phyloP scores from a whole-genome alignment of 495 filamentous ascomycete species.

The Penicilliopsis zonata region DNA sequence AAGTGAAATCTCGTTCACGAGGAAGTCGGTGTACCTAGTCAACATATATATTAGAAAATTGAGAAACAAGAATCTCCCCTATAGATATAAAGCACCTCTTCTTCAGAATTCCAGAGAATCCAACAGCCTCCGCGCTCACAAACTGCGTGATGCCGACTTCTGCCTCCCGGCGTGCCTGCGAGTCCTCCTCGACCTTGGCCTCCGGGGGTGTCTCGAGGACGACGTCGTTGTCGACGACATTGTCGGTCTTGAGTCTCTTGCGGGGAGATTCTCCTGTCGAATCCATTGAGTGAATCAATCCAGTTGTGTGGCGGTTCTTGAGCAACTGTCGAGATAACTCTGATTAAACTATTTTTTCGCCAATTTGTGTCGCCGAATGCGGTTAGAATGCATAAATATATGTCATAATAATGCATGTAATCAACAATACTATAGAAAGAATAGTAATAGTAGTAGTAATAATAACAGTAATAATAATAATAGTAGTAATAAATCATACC shows the following conservation, averaged over 20 bases:
- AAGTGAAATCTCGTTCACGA: slow-evolving; percentile 82
- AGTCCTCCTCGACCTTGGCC: slow-evolving; percentile 9
- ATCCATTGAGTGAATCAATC: too few species aligned
- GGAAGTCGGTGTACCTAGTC: slow-evolving; percentile 81
- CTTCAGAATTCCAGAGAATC: slow-evolving; percentile 46
- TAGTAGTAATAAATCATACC: too few species aligned
- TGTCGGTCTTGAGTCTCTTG: slow-evolving; percentile 22
- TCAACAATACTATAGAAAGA: too few species aligned
- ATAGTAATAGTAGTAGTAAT: too few species aligned
- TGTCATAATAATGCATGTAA: too few species aligned
- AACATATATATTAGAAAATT: slow-evolving; percentile 2
- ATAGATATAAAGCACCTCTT: slow-evolving; percentile 33
- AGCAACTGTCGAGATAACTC: too few species aligned
- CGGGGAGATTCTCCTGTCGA: too few species aligned
- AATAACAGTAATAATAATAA: too few species aligned
- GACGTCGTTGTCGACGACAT: slow-evolving; percentile 8
- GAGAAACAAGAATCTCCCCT: slow-evolving; percentile 3
- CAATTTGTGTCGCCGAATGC: too few species aligned
- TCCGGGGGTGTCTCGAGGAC: slow-evolving; percentile 8
- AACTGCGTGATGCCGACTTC: slow-evolving; percentile 46
- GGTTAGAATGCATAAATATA: too few species aligned
- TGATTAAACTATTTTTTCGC: too few species aligned
- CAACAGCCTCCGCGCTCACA: slow-evolving; percentile 33
- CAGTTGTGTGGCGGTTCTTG: too few species aligned
- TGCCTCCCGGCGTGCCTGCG: slow-evolving; percentile 29